Evolutionary conservation across 106 monocot species (phyloP).

Genomic region (Alisma plantagoaquatica): DNA sequence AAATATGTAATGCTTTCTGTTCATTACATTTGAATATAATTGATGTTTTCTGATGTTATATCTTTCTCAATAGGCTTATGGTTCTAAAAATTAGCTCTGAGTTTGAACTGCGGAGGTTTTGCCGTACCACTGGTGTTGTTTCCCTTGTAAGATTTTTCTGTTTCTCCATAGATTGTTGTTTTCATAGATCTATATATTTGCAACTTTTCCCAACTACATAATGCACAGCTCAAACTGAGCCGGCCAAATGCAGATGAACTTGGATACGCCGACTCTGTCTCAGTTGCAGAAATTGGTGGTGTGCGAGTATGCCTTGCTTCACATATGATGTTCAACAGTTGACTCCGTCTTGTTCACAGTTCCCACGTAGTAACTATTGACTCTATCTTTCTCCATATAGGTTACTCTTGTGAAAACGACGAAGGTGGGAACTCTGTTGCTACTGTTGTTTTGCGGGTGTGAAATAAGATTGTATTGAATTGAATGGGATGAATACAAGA

Average conservation of each 20-base stretch:
- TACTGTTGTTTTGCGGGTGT: conserved; percentile 81
- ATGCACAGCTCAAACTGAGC: conserved; percentile 78
- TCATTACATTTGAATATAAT: no score
- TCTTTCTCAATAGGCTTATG: conserved; percentile 62
- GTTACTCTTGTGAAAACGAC: conserved; percentile 95
- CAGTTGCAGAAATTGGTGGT: conserved; percentile 95
- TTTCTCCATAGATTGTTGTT: background rate
- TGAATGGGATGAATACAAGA: no score
- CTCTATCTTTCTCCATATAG: no score
- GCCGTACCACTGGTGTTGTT: conserved; percentile 90
- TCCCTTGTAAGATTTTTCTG: conserved; percentile 56
- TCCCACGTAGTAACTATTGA: no score
- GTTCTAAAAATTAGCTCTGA: conserved; percentile 95
- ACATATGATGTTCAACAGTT: no score
- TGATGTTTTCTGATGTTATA: background rate
- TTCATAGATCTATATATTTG: no score
- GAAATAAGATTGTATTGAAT: no score
- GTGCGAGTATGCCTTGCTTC: conserved; percentile 51
- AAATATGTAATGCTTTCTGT: no score
- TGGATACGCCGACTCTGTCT: conserved; percentile 88
- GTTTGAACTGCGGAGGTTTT: conserved; percentile 88
- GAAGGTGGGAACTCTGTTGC: conserved; percentile 91
- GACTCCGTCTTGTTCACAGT: no score
- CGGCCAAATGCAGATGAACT: conserved; percentile 85
- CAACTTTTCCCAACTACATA: no score